Base-by-base conservation (phyloP, 1,139 yeast genomes). In the Pichia sp. region DNA sequence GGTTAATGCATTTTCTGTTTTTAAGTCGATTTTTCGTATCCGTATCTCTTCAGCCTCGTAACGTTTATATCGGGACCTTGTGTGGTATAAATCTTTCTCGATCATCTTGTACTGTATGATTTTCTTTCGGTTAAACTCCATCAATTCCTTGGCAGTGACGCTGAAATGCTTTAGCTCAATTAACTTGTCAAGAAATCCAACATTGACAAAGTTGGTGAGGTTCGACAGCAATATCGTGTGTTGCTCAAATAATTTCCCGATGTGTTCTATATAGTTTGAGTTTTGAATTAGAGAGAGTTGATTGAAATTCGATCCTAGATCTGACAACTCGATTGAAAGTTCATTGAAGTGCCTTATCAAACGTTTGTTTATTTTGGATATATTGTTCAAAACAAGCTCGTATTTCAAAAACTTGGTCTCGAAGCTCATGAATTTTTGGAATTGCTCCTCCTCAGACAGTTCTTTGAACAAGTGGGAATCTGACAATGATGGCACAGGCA, bases 121-220 rank as follows among this genome's bases (percentile, higher is more conserved):
- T 67, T 93, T 92, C 62, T 84, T 78, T 45, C 79, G 76, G 54
- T 90, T 82, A 67, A 80, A 92, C 64, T 84, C 85, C 50, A 86
- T 76, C 15, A 92, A 81, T 46, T 81, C 79, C 50, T 87, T 78
- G 1, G 87, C 81, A 0, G 86, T 84, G 5, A 78, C 76, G 0
- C 95, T 82, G 70, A 86, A 84, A 64, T 87, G 90, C 13, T 87
- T 90, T 16, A 88, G 81, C 66, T 92, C 97, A 6, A 88, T 84
- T 38, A 92, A 73, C 4, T 96, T 96, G 66, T 92, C 98, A 45
- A 89, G 80, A 62, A 90, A 85, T 54, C 83, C 81, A 8, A 89
- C 80, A 59, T 88, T 84, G 48, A 92, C 73, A 48, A 82, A 81
- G 44, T 82, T 79, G n/a, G 86, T 84, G 29, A 92, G 74, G 4